Conservation (phyloP, 2,329 filamentous ascomycete genomes). For the Aspergillus felis region DNA sequence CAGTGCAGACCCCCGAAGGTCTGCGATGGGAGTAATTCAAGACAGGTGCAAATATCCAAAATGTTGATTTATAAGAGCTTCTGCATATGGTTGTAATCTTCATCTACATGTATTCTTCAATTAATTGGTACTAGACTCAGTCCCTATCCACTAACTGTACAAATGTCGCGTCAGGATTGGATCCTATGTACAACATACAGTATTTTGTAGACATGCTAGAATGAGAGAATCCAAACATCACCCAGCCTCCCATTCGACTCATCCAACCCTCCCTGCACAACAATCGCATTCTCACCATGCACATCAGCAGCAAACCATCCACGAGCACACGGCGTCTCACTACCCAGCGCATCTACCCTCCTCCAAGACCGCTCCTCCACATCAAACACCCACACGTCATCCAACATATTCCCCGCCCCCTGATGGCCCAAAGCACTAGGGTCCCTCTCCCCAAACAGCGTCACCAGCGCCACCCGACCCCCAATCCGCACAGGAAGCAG, state of each 20-base stretch:
- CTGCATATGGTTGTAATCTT: background rate
- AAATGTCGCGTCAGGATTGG: background rate
- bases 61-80: constrained; percentile 4
- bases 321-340: constrained; percentile 36
- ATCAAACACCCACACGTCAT: constrained; percentile 50
- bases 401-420: constrained; percentile 55
- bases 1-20: constrained; percentile 44
- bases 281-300: constrained; percentile 29
- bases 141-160: background rate
- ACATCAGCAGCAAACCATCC: constrained; percentile 55
- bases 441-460: constrained; percentile 53
- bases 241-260: constrained; percentile 50
- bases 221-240: constrained; percentile 43
- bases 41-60: background rate
- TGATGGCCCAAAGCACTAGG: constrained; percentile 52
- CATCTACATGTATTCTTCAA: background rate
- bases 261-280: constrained; percentile 50
- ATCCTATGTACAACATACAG: background rate
- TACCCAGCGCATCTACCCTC: constrained; percentile 21
- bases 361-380: constrained; percentile 32
- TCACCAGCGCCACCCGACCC: constrained; percentile 42
- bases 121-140: background rate
- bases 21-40: constrained; percentile 24
- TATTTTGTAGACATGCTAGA: background rate
- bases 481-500: constrained; percentile 41